phyloP scores from a whole-genome alignment of 495 filamentous ascomycete genomes.

The Physcia stellaris region DNA sequence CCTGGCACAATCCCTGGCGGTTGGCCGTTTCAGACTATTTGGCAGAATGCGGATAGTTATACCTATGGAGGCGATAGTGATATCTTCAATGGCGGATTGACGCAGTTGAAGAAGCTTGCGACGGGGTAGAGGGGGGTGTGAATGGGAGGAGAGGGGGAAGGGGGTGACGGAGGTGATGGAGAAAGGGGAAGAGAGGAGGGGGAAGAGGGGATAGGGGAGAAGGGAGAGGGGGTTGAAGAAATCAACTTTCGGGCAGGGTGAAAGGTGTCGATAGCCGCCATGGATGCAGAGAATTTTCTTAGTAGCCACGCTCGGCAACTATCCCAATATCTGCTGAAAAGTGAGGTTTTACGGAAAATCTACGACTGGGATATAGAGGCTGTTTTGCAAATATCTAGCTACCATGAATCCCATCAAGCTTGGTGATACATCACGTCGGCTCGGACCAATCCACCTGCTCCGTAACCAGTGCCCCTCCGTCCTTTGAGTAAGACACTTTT shows the following conservation, averaged over 20 bases:
- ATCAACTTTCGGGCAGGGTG: neutral
- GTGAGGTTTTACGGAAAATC: neutral
- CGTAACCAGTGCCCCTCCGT: conserved; percentile 52
- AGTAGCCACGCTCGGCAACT: neutral
- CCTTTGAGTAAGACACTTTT: conserved; percentile 66
- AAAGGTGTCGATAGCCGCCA: neutral
- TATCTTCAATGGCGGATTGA: conserved; percentile 32
- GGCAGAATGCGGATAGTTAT: conserved; percentile 35
- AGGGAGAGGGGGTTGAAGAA: neutral
- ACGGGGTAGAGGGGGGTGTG: neutral
- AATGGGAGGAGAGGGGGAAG: neutral
- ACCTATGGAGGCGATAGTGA: conserved; percentile 38
- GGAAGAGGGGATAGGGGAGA: conserved; percentile 1
- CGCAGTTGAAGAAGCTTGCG: neutral
- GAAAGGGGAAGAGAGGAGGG: conserved; percentile 2
- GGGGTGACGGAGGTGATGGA: neutral
- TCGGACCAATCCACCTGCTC: conserved; percentile 97
- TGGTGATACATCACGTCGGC: conserved; percentile 30
- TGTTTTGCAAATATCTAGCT: neutral
- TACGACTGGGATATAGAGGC: neutral
- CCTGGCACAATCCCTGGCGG: conserved; percentile 41
- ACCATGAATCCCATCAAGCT: neutral
- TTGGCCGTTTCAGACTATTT: conserved; percentile 47
- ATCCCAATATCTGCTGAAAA: neutral
- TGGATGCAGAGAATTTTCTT: neutral